Evolutionary conservation across 208 protist species (phyloP), one percentile per base, ranked within the genome.

Genomic region (Trypanosoma mega): DNA sequence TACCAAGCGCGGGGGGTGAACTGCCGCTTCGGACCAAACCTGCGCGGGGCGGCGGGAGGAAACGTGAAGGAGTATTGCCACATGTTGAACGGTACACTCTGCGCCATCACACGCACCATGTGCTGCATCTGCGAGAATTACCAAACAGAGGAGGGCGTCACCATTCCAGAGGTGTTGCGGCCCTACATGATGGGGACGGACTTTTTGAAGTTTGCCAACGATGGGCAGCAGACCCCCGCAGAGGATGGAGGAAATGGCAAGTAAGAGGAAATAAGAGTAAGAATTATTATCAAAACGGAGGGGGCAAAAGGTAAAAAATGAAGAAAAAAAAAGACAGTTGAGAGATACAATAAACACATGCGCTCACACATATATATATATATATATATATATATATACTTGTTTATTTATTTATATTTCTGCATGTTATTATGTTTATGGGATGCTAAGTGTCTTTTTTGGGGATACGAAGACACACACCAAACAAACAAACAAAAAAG

Each of bases 61-160:
- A 79, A 71, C 46, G 80, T 80, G 27, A 99, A 99, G 80, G 87
- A 98, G 71, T 99, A 99, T 78, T 97, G 98, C 48, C 99, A 99
- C 89, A 99, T 99, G 98, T 90, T 99, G 46, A 99, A 99, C 86
- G 89, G 96, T 36, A 99, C 98, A 8, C 77, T 99, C 27, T 94
- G 83, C 63, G 99, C 99, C 50, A 98, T 98, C 43, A 98, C 98
- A 26, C 92, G 99, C 62, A 99, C 97, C 30, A 96, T 99, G 65
- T 99, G 99, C 84, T 97, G 93, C 74, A 97, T 99, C 63, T 87
- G 99, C 56, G 99, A 99, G 87, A 99, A 99, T 85, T 98, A 99
- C 74, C 98, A 99, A 82, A 98, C 87, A 6, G 87, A 96, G 54
- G 93, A 97, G 60, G 94, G 94, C 68, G 91, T 98, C 48, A 50